These are phyloP conservation scores for Xylaria polymorpha DNA, from an alignment of 2,329 filamentous ascomycete species.

Conservation along the genomic window DNA sequence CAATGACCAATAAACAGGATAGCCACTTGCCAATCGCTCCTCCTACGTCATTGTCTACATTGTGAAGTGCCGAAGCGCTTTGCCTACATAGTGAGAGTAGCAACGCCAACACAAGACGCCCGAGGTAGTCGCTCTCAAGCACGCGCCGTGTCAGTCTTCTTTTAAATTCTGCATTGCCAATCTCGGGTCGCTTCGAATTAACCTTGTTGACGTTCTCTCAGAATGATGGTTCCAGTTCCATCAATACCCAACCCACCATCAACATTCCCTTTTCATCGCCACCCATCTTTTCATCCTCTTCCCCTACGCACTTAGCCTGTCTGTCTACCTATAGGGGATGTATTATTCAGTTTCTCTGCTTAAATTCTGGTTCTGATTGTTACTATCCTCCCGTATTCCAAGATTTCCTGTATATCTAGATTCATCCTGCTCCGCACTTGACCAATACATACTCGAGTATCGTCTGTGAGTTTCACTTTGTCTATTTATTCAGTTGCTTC, in stretches of 20 bases:
- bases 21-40: conserved; percentile 22
- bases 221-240: conserved; percentile 17
- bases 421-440: background rate
- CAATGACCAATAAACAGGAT: conserved; percentile 14
- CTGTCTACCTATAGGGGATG: conserved; percentile 18
- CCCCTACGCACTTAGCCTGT: conserved; percentile 22
- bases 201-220: background rate
- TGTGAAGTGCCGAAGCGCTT: conserved; percentile 18
- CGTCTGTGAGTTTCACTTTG: background rate
- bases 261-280: background rate
- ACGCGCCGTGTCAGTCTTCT: background rate
- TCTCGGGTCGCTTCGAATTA: background rate
- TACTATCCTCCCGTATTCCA: background rate
- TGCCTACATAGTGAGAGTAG: conserved; percentile 4
- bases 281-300: conserved; percentile 13
- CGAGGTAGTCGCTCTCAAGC: background rate
- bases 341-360: conserved; percentile 1
- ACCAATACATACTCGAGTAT: background rate
- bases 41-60: conserved; percentile 44
- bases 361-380: background rate
- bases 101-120: conserved; percentile 11
- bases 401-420: background rate
- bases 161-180: background rate
- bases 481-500: background rate
- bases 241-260: conserved; percentile 11